A percentile compares a stretch with the other conserved stretches of the same genome.
These are phyloP conservation scores for Aspergillus brasiliensis DNA, from an alignment of 2,329 filamentous ascomycete species.

Conservation along the genomic window DNA sequence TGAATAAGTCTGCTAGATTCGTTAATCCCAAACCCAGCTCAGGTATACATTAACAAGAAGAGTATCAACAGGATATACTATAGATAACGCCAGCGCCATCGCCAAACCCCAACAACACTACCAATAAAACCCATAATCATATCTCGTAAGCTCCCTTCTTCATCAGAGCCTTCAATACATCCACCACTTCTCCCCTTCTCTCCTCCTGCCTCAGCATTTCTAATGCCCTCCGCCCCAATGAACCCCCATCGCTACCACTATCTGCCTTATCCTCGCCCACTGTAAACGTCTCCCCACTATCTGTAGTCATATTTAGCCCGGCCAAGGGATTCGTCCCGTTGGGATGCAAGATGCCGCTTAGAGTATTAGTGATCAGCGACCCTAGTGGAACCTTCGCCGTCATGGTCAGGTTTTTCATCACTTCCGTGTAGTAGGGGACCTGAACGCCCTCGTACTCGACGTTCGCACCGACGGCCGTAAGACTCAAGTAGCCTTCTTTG, in stretches of 20 bases:
- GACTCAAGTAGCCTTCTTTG: conserved; percentile 29
- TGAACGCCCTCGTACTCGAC: conserved; percentile 34
- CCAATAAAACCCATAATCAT: not conserved
- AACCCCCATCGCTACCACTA: not conserved
- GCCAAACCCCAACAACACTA: not conserved
- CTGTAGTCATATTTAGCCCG: not conserved
- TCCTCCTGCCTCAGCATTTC: conserved; percentile 14
- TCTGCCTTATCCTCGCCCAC: not conserved
- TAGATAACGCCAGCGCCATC: not conserved
- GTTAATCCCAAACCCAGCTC: not conserved
- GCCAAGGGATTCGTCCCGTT: conserved; percentile 19
- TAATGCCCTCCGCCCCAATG: conserved; percentile 12
- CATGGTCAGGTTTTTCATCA: conserved; percentile 35
- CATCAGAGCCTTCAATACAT: conserved; percentile 11
- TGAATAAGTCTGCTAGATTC: no score
- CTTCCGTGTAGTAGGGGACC: conserved; percentile 39
- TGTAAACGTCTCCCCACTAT: not conserved
- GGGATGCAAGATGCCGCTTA: conserved; percentile 24
- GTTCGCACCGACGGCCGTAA: conserved; percentile 30
- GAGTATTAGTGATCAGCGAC: conserved; percentile 32
- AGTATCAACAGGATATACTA: not conserved
- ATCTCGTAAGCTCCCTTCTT: not conserved
- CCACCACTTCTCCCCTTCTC: conserved; percentile 21
- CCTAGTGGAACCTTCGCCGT: conserved; percentile 31
- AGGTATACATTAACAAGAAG: not conserved